A percentile compares a stretch with the other conserved stretches of the same genome.
Evolutionary conservation across 116 monocot genomes (phyloP).

Genomic region (Posidonia oceanica): DNA sequence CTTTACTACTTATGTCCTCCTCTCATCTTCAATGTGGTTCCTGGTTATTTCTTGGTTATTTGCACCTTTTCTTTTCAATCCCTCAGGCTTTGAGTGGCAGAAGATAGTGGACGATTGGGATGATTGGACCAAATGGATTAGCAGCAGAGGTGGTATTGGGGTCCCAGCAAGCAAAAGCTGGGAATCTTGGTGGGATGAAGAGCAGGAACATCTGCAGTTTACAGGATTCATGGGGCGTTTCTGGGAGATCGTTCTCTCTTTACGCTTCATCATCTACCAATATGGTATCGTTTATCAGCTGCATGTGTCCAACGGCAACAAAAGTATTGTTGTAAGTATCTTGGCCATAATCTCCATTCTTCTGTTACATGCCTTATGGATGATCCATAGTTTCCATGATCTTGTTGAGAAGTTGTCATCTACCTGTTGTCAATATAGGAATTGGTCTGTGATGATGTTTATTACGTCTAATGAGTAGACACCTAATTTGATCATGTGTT

Average conservation of each 20-base stretch:
- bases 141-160: constrained; percentile 73
- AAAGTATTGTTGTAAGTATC: constrained; percentile 54
- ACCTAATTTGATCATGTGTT: not conserved
- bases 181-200: constrained; percentile 95
- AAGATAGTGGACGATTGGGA: constrained; percentile 88
- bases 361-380: not conserved
- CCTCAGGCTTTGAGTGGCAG: constrained; percentile 95
- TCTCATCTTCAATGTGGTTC: constrained; percentile 81
- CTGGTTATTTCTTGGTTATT: constrained; percentile 73
- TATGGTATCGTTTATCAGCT: constrained; percentile 92
- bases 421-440: too few relatives aligned
- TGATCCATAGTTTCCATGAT: not conserved
- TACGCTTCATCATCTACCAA: constrained; percentile 80
- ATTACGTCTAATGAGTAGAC: too few relatives aligned
- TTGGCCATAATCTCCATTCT: not conserved
- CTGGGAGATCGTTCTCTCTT: constrained; percentile 65
- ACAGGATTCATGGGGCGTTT: constrained; percentile 57
- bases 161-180: constrained; percentile 78
- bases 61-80: constrained; percentile 92
- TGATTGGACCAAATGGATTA: constrained; percentile 91
- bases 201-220: constrained; percentile 73
- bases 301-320: constrained; percentile 41
- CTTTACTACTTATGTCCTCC: constrained; percentile 29
- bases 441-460: too few relatives aligned
- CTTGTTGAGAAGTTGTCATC: not conserved